Base-by-base conservation (phyloP, 768 basidiomycete species). In the Mycena amicta region DNA sequence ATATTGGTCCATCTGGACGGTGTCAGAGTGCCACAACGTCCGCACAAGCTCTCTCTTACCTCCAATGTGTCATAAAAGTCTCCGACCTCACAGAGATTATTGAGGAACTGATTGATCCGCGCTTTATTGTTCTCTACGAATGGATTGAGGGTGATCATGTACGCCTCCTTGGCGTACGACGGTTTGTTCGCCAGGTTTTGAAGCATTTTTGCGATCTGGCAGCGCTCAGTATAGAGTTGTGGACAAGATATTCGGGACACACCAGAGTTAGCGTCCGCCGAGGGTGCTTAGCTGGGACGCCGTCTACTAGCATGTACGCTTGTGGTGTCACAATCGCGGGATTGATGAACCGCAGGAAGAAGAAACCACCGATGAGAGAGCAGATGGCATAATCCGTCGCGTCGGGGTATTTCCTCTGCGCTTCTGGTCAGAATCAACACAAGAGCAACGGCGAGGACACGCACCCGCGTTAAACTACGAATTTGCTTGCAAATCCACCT, bases 401-500 rank as follows among this genome's bases (percentile, higher is more conserved):
- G 56, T 99, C 97, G 1, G 97, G 97, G 74, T 98, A 99, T 80
- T 98, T 98, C 53, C 97, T 84, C 97, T 98, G 71, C n/a, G 23
- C 53, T 41, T 54, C 53, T 8, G 22, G 56, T 55, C 55, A 59
- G 50, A 57, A 57, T 3, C 41, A 27, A 31, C n/a, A 22, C 18
- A 30, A 23, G 47, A 18, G 16, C 55, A 50, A 20, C 31, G n/a
- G 11, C 28, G 20, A 52, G 55, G 49, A 20, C 46, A 75, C 86
- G 56, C 66, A 98, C 96, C 77, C 93, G 82, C 50, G 96, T 98
- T 70, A 99, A 74, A 78, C 94, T 96, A 61, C 95, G 81, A 70
- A 99, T 99, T 75, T 99, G 97, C 75, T 99, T 99, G 78, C 97
- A 99, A 70, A 99, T 99, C 97, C 97, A 99, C 64, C 97, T 84